Conservation (phyloP, 2,329 filamentous ascomycete species). For the Epichloe hybrida region DNA sequence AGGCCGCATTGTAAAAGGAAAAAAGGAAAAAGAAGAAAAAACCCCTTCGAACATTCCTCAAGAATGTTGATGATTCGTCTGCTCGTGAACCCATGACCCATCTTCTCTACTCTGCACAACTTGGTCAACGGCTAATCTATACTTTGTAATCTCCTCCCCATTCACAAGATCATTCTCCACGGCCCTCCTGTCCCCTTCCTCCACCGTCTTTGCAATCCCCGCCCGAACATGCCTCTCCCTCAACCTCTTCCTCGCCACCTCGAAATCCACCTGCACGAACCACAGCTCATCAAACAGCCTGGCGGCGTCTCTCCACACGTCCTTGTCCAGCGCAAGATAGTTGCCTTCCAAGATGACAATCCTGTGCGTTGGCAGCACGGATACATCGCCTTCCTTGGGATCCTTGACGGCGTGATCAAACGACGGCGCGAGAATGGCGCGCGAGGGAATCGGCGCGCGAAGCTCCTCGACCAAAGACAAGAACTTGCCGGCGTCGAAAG, state of each 20-base stretch:
- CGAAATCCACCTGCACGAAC: conserved; percentile 66
- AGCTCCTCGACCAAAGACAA: conserved; percentile 52
- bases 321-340: conserved; percentile 54
- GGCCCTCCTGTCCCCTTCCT: conserved; percentile 58
- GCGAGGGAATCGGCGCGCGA: conserved; percentile 38
- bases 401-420: conserved; percentile 78
- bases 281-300: conserved; percentile 60
- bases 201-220: conserved; percentile 58
- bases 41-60: too few relatives aligned
- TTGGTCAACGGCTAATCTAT: conserved; percentile 53
- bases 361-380: conserved; percentile 46
- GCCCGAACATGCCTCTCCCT: conserved; percentile 65
- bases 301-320: conserved; percentile 55
- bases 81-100: conserved; percentile 33
- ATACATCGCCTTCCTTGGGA: conserved; percentile 55
- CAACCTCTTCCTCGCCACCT: conserved; percentile 56
- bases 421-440: conserved; percentile 57
- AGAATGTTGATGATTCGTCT: too few relatives aligned
- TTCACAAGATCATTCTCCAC: conserved; percentile 84
- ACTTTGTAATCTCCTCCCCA: conserved; percentile 62
- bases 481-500: conserved; percentile 71
- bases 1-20: too few relatives aligned
- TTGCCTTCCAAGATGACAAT: conserved; percentile 68
- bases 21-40: too few relatives aligned
- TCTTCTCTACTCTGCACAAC: conserved; percentile 57